Evolutionary conservation across 2,329 filamentous ascomycete genomes (phyloP), one percentile per base, ranked within the genome.

Genomic region (Trichophaea hybrida): DNA sequence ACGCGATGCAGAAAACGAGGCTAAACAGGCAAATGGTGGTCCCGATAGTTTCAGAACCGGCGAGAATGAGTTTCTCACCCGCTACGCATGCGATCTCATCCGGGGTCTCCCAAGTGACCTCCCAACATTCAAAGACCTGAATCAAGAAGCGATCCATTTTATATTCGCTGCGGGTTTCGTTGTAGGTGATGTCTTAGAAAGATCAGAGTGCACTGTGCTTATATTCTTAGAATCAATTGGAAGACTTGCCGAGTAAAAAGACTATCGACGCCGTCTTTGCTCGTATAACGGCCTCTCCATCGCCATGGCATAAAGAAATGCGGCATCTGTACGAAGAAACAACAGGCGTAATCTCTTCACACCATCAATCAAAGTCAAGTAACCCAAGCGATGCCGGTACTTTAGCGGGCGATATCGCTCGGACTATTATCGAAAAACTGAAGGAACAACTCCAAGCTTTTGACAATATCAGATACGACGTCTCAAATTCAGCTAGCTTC

Each of bases 81-180:
- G 65, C 43, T 66, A 64, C 55, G 62, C 64, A 57, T 66, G 64
- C 43, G 65, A 66, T 56, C 60, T 66, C 12, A 61, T 66, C 15
- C 55, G 64, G 6, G 61, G 64, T 46, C 57, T 65, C 44, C 65
- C 64, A 35, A 63, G 49, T 49, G 64, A 64, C 43, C 55, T 65
- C 44, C 64, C 59, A 32, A 59, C 55, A 37, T 56, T 59, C 43
- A 61, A 57, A 34, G 65, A 64, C 43, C 49, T 65, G 10, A 64
- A 60, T 32, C 61, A 58, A 24, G 61, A 64, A 13, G 61, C 63
- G 49, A 56, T 65, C 7, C 64, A 65, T 59, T 66, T 65, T 31
- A 55, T 66, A 49, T 65, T 66, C 53, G 65, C 65, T 17, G 57
- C 61, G 31, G 65, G 65, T 33, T 64, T 65, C 35, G 64, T 66